Evolutionary conservation across 495 filamentous ascomycete species (phyloP).

Genomic region (Neurospora intermedia): DNA sequence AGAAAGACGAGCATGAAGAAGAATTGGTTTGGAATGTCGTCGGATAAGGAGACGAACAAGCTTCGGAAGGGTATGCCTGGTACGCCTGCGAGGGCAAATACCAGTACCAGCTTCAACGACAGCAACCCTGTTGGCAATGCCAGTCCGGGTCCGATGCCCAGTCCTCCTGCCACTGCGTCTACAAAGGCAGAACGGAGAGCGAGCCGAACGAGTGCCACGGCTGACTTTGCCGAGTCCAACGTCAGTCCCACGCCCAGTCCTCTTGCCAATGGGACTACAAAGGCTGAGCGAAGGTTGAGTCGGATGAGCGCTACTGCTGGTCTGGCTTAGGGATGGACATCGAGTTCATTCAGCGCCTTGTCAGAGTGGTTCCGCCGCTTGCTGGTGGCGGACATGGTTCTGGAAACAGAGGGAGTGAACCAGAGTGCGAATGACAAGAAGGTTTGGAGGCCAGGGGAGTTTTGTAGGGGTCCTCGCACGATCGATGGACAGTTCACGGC

Average conservation of each 20-base stretch:
- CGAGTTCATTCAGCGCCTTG: too few relatives aligned
- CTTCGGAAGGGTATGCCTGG: not conserved
- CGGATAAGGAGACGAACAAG: not conserved
- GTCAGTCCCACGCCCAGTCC: not conserved
- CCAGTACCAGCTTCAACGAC: not conserved
- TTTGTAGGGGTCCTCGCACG: not conserved
- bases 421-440: not conserved
- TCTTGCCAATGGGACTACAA: not conserved
- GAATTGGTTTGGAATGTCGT: not conserved
- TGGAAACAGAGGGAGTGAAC: not conserved
- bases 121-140: not conserved
- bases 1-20: constrained; percentile 6
- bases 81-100: not conserved
- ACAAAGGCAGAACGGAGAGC: not conserved
- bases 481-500: not conserved
- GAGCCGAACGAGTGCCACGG: not conserved
- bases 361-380: not conserved
- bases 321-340: not conserved
- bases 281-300: not conserved
- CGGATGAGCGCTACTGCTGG: not conserved
- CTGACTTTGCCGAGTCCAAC: not conserved
- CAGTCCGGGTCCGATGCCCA: not conserved
- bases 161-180: not conserved
- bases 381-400: not conserved
- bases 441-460: not conserved